Evolutionary conservation across 2,329 filamentous ascomycete species (phyloP), one percentile per base, ranked within the genome.

Genomic region (Endoconidiophora laricicola): DNA sequence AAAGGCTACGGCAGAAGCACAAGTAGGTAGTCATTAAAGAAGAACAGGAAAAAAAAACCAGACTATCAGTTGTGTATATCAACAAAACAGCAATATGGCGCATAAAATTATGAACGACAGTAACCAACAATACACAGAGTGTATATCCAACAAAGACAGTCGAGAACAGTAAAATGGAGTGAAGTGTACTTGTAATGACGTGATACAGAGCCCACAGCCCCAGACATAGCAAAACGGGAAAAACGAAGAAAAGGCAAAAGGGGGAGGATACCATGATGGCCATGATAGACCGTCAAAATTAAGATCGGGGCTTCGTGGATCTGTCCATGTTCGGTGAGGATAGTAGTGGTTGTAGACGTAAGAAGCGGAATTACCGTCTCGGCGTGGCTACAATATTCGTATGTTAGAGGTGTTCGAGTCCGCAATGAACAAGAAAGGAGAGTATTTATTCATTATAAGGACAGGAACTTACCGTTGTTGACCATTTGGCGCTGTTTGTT

Each of bases 401-500:
- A 20, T 50, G 16, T 24, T 49, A 44, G 26, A 36, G 4, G n/a
- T 4, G 14, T 36, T 3, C 42, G 2, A 7, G 16, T 10, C n/a
- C 22, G 14, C 23, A 6, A 44, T 24, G 41, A 20, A 23, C 16
- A 22, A 26, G 16, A 26, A 26, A 16, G 23, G 22, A 14, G 12
- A 23, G 2, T 3, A 22, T 23, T 7, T 46, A 12, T 46, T 4
- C 29, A 3, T 14, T 14, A 26, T 6, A 14, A 20, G 10, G 2
- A n/a, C 5, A 20, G 23, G 9, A 29, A 26, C 47, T 50, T 50
- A 53, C 51, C 51, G 40, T 53, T 53, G 63, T 80, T 79, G 56
- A 82, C 76, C 69, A 79, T 71, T 60, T 79, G 76, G 61, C 85
- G 75, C 71, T 91, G 85, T 69, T 84, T 87, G 59, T 84, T 84